A percentile compares a stretch with the other conserved stretches of the same genome.
phyloP scores from a whole-genome alignment of 2,329 filamentous ascomycete species.

The Escovopsis sp. region DNA sequence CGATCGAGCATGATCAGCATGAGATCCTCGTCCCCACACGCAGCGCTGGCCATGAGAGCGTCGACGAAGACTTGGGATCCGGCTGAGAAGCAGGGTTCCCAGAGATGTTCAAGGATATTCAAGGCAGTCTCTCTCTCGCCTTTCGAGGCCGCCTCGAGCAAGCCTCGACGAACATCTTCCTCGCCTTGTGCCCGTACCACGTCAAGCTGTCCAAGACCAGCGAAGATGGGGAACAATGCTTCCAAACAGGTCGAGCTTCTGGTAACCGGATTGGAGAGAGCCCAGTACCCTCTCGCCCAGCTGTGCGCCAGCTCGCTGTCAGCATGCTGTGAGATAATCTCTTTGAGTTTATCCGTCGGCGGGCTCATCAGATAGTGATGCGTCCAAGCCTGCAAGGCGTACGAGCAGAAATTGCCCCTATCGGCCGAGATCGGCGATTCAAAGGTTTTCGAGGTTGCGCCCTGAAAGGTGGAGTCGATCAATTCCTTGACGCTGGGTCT shows the following conservation, averaged over 20 bases:
- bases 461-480: conserved; percentile 1
- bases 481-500: conserved; percentile 2
- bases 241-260: conserved; percentile 2
- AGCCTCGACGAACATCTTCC: conserved; percentile 2
- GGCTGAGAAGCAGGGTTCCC: neutral
- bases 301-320: neutral
- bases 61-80: neutral
- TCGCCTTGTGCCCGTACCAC: conserved; percentile 2
- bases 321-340: neutral
- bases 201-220: conserved; percentile 1
- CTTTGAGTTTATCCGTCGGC: conserved; percentile 1
- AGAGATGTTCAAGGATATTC: neutral
- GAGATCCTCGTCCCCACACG: conserved; percentile 1
- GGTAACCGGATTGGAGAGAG: conserved; percentile 5
- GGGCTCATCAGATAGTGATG: conserved; percentile 3
- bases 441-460: neutral
- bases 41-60: conserved; percentile 2
- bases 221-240: conserved; percentile 5
- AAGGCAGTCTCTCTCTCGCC: conserved; percentile 2
- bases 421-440: conserved; percentile 4
- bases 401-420: conserved; percentile 3
- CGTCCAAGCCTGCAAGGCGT: conserved; percentile 6
- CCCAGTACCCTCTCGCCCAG: conserved; percentile 6
- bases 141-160: conserved; percentile 6
- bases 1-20: conserved; percentile 6